phyloP scores from a whole-genome alignment of 164 flowering plant genomes.

The Houttuynia cordata region DNA sequence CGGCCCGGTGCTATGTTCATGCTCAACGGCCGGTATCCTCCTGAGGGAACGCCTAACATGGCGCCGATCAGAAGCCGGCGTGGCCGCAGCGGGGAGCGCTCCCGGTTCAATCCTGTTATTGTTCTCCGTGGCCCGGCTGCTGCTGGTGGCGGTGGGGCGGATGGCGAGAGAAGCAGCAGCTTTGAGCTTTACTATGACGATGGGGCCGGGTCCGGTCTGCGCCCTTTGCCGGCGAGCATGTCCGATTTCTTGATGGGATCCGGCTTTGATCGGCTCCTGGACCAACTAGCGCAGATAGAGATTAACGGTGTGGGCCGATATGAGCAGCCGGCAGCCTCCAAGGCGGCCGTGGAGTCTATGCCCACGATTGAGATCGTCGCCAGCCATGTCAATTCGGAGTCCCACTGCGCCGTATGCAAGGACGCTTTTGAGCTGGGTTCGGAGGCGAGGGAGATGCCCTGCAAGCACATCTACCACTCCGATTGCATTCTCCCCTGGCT shows the following conservation, averaged over 20 bases:
- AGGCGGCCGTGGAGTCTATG: constrained; percentile 59
- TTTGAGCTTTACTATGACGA: constrained; percentile 70
- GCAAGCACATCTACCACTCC: constrained; percentile 67
- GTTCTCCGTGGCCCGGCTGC: constrained; percentile 50
- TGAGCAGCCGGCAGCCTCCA: constrained; percentile 64
- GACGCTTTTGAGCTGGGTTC: constrained; percentile 46
- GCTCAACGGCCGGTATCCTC: constrained; percentile 18
- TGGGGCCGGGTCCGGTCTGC: constrained; percentile 62
- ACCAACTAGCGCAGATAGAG: constrained; percentile 61
- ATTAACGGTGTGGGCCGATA: constrained; percentile 32
- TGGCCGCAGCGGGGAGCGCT: constrained; percentile 36
- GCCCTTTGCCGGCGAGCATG: constrained; percentile 59
- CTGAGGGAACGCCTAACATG: constrained; percentile 10
- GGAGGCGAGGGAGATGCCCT: constrained; percentile 74
- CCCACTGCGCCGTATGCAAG: constrained; percentile 63
- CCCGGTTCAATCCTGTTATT: constrained; percentile 67
- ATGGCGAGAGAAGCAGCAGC: constrained; percentile 18
- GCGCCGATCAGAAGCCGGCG: constrained; percentile 29
- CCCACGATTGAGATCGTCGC: constrained; percentile 38
- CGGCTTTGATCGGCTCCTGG: constrained; percentile 61
- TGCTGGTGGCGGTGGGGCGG: constrained; percentile 12
- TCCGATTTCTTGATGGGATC: constrained; percentile 65
- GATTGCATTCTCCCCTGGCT: constrained; percentile 86
- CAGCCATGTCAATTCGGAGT: constrained; percentile 25
- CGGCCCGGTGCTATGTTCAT: constrained; percentile 36